Evolutionary conservation across 2,329 filamentous ascomycete species (phyloP), one percentile per base, ranked within the genome.

Genomic region (Meredithiella fracta): DNA sequence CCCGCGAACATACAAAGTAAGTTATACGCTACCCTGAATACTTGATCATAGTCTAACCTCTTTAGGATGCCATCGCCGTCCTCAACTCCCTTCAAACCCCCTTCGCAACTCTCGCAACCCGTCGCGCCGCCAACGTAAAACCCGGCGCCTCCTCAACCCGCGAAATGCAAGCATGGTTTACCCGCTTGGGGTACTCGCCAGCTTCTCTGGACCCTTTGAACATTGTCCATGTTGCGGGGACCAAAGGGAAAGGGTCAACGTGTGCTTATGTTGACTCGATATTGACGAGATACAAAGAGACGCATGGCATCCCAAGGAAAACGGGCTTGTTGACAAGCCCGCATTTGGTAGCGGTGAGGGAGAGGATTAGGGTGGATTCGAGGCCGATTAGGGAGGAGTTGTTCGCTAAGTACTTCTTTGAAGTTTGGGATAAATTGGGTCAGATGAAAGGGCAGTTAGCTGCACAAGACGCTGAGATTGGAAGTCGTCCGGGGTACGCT

Each of bases 1-100:
- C 44, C 6, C 53, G 6, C 53, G 53, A 7, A 50, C 34, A 47
- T 47, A 56, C 38, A 52, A 52, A 9, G 50, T 56, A 53, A 47
- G 38, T n/a, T 25, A 14, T 5, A 15, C 31, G 15, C 15, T 3
- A 23, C 25, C 44, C n/a, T 11, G 9, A 3, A 3, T n/a, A 11
- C 22, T 20, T n/a, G n/a, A n/a, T n/a, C n/a, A n/a, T n/a, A n/a
- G 25, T 9, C 11, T 20, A n/a, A 3, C 7, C 17, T n/a, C 7
- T 9, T n/a, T 61, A 94, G 88, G 88, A 92, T 67, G 92, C 91
- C 51, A 82, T 97, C 60, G 74, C 81, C 62, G 80, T 85, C 40
- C 78, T 97, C 65, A 97, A 97, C 68, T 85, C 86, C 47, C 80
- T 97, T 53, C 92, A 98, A 68, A 88, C 86, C 44, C 94, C 94